Conservation (phyloP, 495 filamentous ascomycete genomes). For the Cetradonia linearis region DNA sequence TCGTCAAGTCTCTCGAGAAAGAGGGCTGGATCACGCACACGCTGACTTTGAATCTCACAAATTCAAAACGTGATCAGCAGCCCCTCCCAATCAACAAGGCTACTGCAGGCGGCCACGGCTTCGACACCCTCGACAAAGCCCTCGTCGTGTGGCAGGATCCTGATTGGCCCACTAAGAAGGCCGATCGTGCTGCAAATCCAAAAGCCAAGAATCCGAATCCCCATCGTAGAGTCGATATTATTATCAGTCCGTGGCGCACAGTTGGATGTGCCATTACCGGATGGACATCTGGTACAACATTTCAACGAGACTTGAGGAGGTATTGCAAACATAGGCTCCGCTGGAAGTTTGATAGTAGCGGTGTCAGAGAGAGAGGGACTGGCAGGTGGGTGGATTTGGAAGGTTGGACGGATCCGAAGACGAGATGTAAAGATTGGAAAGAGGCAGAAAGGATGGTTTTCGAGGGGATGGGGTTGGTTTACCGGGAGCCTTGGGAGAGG, state of each 20-base stretch:
- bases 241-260: slow-evolving; percentile 79
- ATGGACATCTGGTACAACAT: slow-evolving; percentile 84
- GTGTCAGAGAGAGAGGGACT: slow-evolving; percentile 55
- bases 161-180: slow-evolving; percentile 36
- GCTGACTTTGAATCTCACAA: slow-evolving; percentile 54
- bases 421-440: slow-evolving; percentile 45
- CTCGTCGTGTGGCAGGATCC: slow-evolving; percentile 88
- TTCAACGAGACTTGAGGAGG: slow-evolving; percentile 73
- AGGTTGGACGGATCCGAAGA: slow-evolving; percentile 27
- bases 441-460: slow-evolving; percentile 76
- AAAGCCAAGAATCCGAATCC: slow-evolving; percentile 54
- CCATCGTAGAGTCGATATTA: slow-evolving; percentile 87
- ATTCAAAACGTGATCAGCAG: slow-evolving; percentile 59
- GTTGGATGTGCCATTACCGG: slow-evolving; percentile 79
- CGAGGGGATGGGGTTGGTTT: slow-evolving; percentile 65
- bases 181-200: slow-evolving; percentile 28
- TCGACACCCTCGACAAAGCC: slow-evolving; percentile 84
- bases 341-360: slow-evolving; percentile 88
- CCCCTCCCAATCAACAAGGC: slow-evolving; percentile 46
- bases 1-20: slow-evolving; percentile 60
- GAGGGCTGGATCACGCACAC: slow-evolving; percentile 72
- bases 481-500: slow-evolving; percentile 60
- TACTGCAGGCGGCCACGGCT: slow-evolving; percentile 43
- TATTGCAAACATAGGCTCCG: slow-evolving; percentile 62
- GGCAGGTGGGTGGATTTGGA: slow-evolving; percentile 61